These are phyloP conservation scores for Aegle marmelos DNA, from an alignment of 345 rosid species.

Conservation along the genomic window DNA sequence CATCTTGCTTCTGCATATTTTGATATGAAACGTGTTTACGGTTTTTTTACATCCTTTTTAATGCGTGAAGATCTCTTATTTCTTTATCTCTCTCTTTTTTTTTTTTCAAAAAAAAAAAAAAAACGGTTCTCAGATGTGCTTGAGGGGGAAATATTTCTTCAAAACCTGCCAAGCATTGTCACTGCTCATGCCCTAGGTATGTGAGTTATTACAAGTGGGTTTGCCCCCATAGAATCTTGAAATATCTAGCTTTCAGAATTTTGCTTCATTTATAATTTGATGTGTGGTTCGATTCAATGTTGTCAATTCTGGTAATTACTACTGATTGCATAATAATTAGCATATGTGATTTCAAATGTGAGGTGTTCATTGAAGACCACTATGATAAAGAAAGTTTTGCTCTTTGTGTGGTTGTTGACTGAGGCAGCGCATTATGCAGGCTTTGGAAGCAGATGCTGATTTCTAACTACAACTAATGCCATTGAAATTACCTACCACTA, in stretches of 20 bases:
- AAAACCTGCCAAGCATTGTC: conserved; percentile 88
- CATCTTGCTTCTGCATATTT: neutral
- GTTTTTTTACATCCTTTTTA: neutral
- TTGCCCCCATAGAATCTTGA: neutral
- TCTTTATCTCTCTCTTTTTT: neutral
- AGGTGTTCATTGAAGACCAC: neutral
- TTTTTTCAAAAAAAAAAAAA: no score
- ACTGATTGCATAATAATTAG: neutral
- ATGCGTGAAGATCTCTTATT: conserved; percentile 15
- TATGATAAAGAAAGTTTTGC: neutral
- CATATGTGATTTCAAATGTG: neutral
- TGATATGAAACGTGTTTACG: neutral
- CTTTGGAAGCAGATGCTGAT: neutral
- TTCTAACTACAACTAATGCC: neutral
- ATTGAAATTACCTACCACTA: neutral
- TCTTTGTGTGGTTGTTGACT: neutral
- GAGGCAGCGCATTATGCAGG: neutral
- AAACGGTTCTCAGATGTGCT: conserved; percentile 63
- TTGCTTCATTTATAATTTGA: neutral
- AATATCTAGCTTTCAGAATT: neutral
- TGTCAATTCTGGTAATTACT: neutral
- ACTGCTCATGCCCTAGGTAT: conserved; percentile 91
- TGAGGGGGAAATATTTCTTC: conserved; percentile 95
- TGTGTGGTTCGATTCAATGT: neutral
- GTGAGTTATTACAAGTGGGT: neutral